Percentiles rank a stretch among this genome's conserved stretches.
phyloP scores from a whole-genome alignment of 179 eudicot species.

The Corrigiola litoralis region DNA sequence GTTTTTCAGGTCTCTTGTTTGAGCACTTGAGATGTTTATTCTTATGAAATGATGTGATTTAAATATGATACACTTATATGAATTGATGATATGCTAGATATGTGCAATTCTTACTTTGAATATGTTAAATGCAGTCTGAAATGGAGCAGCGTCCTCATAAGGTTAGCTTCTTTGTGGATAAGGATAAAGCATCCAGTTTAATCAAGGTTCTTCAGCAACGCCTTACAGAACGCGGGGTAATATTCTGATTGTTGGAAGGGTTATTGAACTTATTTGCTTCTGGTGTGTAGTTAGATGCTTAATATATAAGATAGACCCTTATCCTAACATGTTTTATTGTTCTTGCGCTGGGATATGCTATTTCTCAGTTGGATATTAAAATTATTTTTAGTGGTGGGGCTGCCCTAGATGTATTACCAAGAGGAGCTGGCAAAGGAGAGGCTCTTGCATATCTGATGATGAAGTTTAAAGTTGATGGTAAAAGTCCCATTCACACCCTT shows the following conservation, averaged over 20 bases:
- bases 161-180: slow-evolving; percentile 81
- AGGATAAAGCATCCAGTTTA: slow-evolving; percentile 70
- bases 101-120: neutral
- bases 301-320: neutral
- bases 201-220: slow-evolving; percentile 51
- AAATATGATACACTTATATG: neutral
- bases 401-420: slow-evolving; percentile 84
- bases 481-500: slow-evolving; percentile 68
- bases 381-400: slow-evolving; percentile 91
- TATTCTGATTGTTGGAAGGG: neutral
- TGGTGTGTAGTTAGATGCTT: neutral
- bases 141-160: slow-evolving; percentile 89
- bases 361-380: slow-evolving; percentile 76
- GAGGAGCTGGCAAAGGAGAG: slow-evolving; percentile 98
- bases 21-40: neutral
- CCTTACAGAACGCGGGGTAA: slow-evolving; percentile 73
- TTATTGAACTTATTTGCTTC: neutral
- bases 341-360: neutral
- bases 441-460: slow-evolving; percentile 89
- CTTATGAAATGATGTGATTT: neutral
- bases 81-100: neutral
- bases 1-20: slow-evolving; percentile 62
- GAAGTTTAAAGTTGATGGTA: slow-evolving; percentile 59
- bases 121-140: slow-evolving; percentile 59
- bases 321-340: neutral